A percentile compares a stretch with the other conserved stretches of the same genome.
Evolutionary conservation across 306 rosid species (phyloP).

Genomic region (Lathyrus tuberosus): DNA sequence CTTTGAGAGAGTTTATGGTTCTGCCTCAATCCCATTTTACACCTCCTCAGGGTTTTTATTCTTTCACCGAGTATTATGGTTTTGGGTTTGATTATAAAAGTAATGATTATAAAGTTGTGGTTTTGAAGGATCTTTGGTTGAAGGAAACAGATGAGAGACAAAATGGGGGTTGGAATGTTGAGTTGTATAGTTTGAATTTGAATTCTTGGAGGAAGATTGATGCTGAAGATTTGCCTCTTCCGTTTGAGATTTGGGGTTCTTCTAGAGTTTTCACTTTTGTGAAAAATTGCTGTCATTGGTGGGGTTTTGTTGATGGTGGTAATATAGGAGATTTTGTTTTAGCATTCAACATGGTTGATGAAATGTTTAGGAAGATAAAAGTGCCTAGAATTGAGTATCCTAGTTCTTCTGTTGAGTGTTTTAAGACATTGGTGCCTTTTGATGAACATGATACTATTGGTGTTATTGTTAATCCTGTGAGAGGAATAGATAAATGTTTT

Average conservation of each 20-base stretch:
- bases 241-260: conserved; percentile 35
- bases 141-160: conserved; percentile 31
- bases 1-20: conserved; percentile 31
- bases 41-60: not conserved
- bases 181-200: conserved; percentile 35
- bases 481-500: conserved; percentile 20
- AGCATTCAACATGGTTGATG: conserved; percentile 36
- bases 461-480: conserved; percentile 19
- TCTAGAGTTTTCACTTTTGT: conserved; percentile 33
- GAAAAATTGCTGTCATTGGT: conserved; percentile 39
- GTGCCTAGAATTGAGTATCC: conserved; percentile 20
- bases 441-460: conserved; percentile 26
- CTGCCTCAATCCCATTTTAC: conserved; percentile 27
- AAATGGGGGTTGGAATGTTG: conserved; percentile 31
- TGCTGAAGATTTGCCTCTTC: conserved; percentile 7
- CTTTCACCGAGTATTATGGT: conserved; percentile 22
- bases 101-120: conserved; percentile 36
- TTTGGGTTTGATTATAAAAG: conserved; percentile 39
- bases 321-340: conserved; percentile 20
- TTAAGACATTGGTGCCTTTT: conserved; percentile 29
- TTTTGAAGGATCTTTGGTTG: conserved; percentile 32
- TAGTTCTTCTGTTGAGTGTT: not conserved
- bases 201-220: conserved; percentile 35
- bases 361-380: conserved; percentile 36
- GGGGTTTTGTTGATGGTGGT: conserved; percentile 33